Evolutionary conservation across 371 early-diverging fungal genomes (phyloP), one percentile per base, ranked within the genome.

Genomic region (Mortierella sp.): DNA sequence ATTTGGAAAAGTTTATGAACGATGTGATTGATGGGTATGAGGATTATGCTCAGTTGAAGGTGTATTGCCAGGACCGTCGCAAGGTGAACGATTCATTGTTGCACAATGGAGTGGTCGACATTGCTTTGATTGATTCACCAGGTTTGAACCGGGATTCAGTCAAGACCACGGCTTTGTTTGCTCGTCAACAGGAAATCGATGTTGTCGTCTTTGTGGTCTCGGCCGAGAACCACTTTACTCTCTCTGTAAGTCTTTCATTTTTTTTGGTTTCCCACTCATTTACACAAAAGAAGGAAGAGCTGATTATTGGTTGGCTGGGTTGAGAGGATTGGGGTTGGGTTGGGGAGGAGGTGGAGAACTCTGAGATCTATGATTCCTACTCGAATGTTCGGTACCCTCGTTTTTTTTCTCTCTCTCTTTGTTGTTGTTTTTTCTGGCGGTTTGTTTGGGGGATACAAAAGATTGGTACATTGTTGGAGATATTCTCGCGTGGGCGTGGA

Each of bases 201-300:
- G 98, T 97, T 9, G 94, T 99, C 57, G 95, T 99, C 12, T 99
- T 99, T 89, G 96, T 98, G 16, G 97, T 99, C 55, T 96, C 96
- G 75, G 98, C 99, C 19, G 98, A 97, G 80, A 98, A 99, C 76
- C 98, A 98, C 81, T 98, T 99, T 75, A 99, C 99, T 2, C 90
- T 98, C 45, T 97, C 97, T 57, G 94, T 92, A 84, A 82, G 89
- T 46, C n/a, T 19, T 44, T 50, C 15, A 37, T 60, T n/a, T 30
- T 62, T 66, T 4, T 47, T 23, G 44, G 52, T 65, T n/a, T n/a
- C n/a, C n/a, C n/a, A n/a, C n/a, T n/a, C n/a, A n/a, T n/a, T n/a
- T n/a, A n/a, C n/a, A n/a, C n/a, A n/a, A n/a, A n/a, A n/a, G n/a
- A n/a, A n/a, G n/a, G n/a, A n/a, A n/a, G n/a, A n/a, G n/a, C n/a